These are phyloP conservation scores for Pseudonitzschia multistriata DNA, from an alignment of 108 stramenopile genomes.

Conservation along the genomic window DNA sequence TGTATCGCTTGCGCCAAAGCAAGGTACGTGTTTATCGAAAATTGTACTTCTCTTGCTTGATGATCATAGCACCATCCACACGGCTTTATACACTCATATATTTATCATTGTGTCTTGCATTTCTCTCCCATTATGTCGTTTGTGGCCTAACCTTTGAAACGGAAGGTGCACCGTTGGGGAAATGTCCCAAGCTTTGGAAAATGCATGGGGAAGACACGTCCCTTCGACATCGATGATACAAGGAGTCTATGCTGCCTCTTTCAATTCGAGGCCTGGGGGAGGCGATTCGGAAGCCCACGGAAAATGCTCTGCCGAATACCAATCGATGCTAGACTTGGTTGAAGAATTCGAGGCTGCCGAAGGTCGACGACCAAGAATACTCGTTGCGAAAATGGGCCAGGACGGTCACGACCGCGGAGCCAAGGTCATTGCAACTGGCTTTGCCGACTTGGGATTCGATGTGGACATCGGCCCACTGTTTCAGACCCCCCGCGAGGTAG, in stretches of 20 bases:
- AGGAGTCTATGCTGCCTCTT: constrained; percentile 90
- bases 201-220: constrained; percentile 93
- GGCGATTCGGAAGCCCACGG: constrained; percentile 2
- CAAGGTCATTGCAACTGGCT: constrained; percentile 96
- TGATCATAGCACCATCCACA: too few relatives aligned
- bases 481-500: constrained; percentile 95
- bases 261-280: constrained; percentile 34
- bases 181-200: constrained; percentile 93
- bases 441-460: constrained; percentile 96
- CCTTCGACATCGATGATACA: constrained; percentile 88
- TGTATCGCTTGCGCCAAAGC: constrained; percentile 88
- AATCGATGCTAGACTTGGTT: constrained; percentile 69
- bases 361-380: constrained; percentile 94
- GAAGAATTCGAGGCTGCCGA: constrained; percentile 86
- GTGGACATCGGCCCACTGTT: constrained; percentile 98
- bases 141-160: background rate
- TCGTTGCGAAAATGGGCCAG: constrained; percentile 99
- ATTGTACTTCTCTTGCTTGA: background rate
- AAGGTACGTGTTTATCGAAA: background rate
- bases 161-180: constrained; percentile 92
- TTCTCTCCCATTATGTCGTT: too few relatives aligned
- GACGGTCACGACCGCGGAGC: constrained; percentile 99
- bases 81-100: too few relatives aligned
- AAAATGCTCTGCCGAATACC: constrained; percentile 55
- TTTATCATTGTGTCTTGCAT: background rate